Percentiles rank a stretch among this genome's conserved stretches.
Conservation (phyloP, 345 rosid species). For the Ceriops decandra region DNA sequence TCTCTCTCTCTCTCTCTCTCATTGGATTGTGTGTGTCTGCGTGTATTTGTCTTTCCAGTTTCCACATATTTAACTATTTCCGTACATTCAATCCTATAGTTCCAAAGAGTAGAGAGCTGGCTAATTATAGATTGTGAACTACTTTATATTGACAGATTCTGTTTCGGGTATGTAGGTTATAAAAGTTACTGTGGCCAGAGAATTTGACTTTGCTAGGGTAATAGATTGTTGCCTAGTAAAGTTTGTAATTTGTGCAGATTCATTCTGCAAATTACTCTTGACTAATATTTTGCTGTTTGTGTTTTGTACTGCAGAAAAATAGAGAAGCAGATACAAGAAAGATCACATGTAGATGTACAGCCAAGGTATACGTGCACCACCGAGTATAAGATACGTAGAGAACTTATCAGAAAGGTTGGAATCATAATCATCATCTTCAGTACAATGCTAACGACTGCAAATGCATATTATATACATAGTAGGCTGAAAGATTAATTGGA, state of each 20-base stretch:
- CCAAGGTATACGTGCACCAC: slow-evolving; percentile 41
- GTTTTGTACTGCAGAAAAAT: slow-evolving; percentile 51
- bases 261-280: not conserved
- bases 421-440: slow-evolving; percentile 25
- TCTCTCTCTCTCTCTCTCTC: too few species aligned
- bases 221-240: not conserved
- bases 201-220: slow-evolving; percentile 30
- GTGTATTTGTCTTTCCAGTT: too few species aligned
- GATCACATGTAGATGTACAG: slow-evolving; percentile 61
- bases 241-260: too few species aligned
- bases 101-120: not conserved
- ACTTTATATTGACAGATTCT: not conserved
- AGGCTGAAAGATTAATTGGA: slow-evolving; percentile 37
- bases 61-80: too few species aligned
- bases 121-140: not conserved
- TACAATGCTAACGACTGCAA: slow-evolving; percentile 50
- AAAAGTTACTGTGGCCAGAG: slow-evolving; percentile 33
- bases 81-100: not conserved
- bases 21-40: too few species aligned
- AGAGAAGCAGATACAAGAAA: slow-evolving; percentile 55
- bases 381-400: slow-evolving; percentile 41
- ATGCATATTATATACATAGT: slow-evolving; percentile 41
- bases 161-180: slow-evolving; percentile 35
- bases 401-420: slow-evolving; percentile 23
- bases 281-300: slow-evolving; percentile 10